Evolutionary conservation across 1,284 basidiomycete genomes (phyloP), one percentile per base, ranked within the genome.

Genomic region (Cystobasidium slooffiae): DNA sequence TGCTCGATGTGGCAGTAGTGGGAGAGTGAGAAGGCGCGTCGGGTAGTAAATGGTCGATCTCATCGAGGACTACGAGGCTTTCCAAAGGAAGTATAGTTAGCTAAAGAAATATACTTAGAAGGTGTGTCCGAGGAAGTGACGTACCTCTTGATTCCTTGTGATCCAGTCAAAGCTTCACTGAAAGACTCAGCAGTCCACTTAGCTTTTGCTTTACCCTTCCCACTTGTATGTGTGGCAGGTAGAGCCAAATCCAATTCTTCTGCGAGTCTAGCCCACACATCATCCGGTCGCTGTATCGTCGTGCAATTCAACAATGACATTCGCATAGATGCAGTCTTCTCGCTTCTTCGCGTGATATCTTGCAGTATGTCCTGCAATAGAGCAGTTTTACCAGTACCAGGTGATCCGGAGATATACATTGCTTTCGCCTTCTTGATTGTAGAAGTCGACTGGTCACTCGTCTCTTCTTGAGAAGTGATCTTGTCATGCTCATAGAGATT

Each of bases 371-470:
- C 78, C 1, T 78, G 78, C 3, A 84, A 77, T 1, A 84, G 79
- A 3, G 82, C 83, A 10, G 84, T 84, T 77, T 84, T 84, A 62
- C 84, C 84, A 4, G 83, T 83, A 0, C 84, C 84, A 2, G 84
- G 83, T 39, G 82, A 79, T n/a, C 84, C 84, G 31, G 83, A 84
- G 43, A 84, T 80, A 78, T 84, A 84, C 22, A 84, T 78, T 1
- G 66, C 75, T 66, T 73, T 79, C 76, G 76, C 74, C 0, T 68
- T 72, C 18, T 14, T 55, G 10, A 16, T 24, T 14, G 10, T 16
- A n/a, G 52, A 7, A 22, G 1, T 39, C 16, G 6, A 37, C n/a
- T 44, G 51, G n/a, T 41, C 44, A 39, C 7, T 44, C 20, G 31
- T n/a, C 41, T 68, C 52, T 31, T 31, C 31, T 5, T 31, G 31